Evolutionary conservation across 768 basidiomycete genomes (phyloP), one percentile per base, ranked within the genome.

Genomic region (Russula sp.): DNA sequence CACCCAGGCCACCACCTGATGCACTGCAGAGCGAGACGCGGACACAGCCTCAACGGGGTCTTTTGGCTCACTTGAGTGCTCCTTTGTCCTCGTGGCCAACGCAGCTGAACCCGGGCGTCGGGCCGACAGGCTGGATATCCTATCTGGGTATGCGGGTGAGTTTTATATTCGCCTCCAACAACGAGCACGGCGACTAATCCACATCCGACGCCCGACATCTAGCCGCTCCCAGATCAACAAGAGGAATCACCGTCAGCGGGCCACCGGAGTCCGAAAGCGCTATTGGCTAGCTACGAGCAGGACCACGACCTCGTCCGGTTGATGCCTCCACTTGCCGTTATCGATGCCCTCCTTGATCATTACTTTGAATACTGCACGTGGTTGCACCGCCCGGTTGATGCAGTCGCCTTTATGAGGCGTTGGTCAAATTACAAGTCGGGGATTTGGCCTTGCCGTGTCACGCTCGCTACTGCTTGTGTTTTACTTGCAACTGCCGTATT

Each of bases 341-440:
- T 68, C 35, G 67, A 68, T 40, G 45, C 57, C 10, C 57, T 68
- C 10, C 47, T 68, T 7, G 67, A 68, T 7, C 62, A 59, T 35
- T 68, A 68, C 52, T 68, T 68, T 31, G 67, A 68, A 44, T 49
- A 62, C 14, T 68, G 67, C 61, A 66, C 57, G 4, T 68, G 67
- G 67, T 37, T 66, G 34, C 54, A 62, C 40, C 57, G 59, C 18
- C 57, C 59, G 10, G 50, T 66, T 6, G 58, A 68, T 51, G 60
- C 58, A 45, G 49, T 48, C 6, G 54, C 64, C 27, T 68, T 68
- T 18, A 48, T 57, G 44, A 45, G 55, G 55, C 59, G 65, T n/a
- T 68, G 67, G 67, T 57, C 56, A 20, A 50, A 58, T 22, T 66
- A 68, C 34, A 68, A 68, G 61, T 56, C 67, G 1, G 67, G 67